phyloP scores from a whole-genome alignment of 495 filamentous ascomycete species.

The Tuber borchii region DNA sequence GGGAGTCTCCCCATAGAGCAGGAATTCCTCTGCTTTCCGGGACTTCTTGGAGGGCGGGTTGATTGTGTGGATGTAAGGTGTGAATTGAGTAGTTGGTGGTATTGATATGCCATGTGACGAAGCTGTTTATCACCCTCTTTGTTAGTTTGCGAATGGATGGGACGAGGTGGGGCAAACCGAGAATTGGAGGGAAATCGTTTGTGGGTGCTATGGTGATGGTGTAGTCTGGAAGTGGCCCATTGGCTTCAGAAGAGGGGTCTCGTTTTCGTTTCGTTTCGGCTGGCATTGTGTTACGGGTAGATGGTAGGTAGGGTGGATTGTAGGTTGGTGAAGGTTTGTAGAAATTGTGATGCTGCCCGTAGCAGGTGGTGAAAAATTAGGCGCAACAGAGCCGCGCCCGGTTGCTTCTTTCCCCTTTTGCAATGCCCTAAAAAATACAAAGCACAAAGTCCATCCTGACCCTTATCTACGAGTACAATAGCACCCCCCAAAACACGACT shows the following conservation, averaged over 20 bases:
- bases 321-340: conserved; percentile 9
- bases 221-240: conserved; percentile 13
- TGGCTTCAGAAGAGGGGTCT: conserved; percentile 2
- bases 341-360: neutral
- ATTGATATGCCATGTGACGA: conserved; percentile 36
- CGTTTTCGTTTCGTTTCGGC: conserved; percentile 36
- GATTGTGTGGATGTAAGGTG: conserved; percentile 22
- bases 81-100: conserved; percentile 23
- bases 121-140: conserved; percentile 12
- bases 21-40: conserved; percentile 54
- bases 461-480: too few species aligned
- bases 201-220: conserved; percentile 21
- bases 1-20: conserved; percentile 67
- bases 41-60: conserved; percentile 23
- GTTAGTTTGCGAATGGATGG: conserved; percentile 13
- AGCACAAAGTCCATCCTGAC: too few species aligned
- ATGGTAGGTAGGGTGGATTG: neutral
- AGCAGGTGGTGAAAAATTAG: conserved; percentile 14
- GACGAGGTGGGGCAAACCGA: conserved; percentile 23
- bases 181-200: conserved; percentile 33
- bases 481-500: too few species aligned
- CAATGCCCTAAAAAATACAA: too few species aligned
- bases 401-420: neutral
- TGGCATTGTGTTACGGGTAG: conserved; percentile 18
- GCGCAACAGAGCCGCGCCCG: conserved; percentile 24